These are phyloP conservation scores for Dentipellis fragilis DNA, from an alignment of 768 basidiomycete genomes.

Conservation along the genomic window DNA sequence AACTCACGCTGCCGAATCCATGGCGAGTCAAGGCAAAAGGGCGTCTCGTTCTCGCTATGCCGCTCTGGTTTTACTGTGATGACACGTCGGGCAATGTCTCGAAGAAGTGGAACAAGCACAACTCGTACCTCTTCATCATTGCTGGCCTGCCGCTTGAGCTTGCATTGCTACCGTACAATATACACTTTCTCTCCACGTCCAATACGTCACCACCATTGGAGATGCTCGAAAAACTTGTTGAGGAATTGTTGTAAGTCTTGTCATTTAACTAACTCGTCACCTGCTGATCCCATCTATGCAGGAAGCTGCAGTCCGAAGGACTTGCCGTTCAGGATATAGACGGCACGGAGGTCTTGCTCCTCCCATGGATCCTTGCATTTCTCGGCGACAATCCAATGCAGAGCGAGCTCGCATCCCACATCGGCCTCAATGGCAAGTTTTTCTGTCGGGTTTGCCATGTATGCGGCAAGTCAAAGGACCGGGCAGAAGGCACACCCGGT, in stretches of 20 bases:
- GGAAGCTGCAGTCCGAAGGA: conserved; percentile 21
- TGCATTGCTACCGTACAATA: conserved; percentile 23
- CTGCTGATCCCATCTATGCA: no score
- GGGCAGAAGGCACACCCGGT: background rate
- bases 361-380: conserved; percentile 9
- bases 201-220: conserved; percentile 32
- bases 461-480: background rate
- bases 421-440: conserved; percentile 26
- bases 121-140: conserved; percentile 26
- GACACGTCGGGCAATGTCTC: conserved; percentile 35
- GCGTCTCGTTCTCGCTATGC: conserved; percentile 20
- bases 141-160: conserved; percentile 26
- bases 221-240: conserved; percentile 28
- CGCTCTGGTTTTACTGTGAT: conserved; percentile 34
- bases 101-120: conserved; percentile 40
- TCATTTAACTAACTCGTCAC: no score
- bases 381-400: conserved; percentile 39
- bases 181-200: conserved; percentile 33
- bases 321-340: no score
- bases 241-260: no score
- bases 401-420: conserved; percentile 34
- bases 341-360: no score
- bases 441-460: conserved; percentile 32
- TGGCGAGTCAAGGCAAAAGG: conserved; percentile 1
- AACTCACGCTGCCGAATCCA: background rate